Conservation (phyloP, 148 eudicot species). For the Camellia lanceoleosa region DNA sequence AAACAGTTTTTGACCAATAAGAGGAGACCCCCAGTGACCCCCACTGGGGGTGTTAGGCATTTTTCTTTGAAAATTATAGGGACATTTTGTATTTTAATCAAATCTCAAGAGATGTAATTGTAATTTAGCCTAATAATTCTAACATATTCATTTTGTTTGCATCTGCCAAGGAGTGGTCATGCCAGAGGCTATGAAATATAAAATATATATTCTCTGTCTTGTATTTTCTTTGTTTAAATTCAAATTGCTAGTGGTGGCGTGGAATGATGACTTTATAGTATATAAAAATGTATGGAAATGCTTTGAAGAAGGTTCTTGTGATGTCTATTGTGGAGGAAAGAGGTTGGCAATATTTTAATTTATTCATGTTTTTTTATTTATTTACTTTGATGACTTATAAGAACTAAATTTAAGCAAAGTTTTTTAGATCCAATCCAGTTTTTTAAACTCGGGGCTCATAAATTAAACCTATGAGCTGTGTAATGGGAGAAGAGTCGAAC, state of each 20-base stretch:
- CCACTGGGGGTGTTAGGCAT: no score
- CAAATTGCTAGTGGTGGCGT: background rate
- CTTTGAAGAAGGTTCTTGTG: slow-evolving; percentile 10
- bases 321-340: background rate
- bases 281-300: slow-evolving; percentile 2
- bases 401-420: no score
- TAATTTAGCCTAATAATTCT: background rate
- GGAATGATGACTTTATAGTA: background rate
- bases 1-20: no score
- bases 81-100: no score
- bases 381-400: no score
- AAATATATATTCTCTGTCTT: slow-evolving; percentile 9
- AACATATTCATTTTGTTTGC: slow-evolving; percentile 8
- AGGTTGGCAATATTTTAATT: background rate
- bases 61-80: no score
- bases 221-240: background rate
- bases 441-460: no score
- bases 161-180: slow-evolving; percentile 14
- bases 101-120: no score
- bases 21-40: no score
- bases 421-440: no score
- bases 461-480: no score
- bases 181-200: slow-evolving; percentile 17
- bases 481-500: no score
- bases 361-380: background rate